phyloP scores from a whole-genome alignment of 1,139 yeast species.

The Hyphopichia khmerensis region DNA sequence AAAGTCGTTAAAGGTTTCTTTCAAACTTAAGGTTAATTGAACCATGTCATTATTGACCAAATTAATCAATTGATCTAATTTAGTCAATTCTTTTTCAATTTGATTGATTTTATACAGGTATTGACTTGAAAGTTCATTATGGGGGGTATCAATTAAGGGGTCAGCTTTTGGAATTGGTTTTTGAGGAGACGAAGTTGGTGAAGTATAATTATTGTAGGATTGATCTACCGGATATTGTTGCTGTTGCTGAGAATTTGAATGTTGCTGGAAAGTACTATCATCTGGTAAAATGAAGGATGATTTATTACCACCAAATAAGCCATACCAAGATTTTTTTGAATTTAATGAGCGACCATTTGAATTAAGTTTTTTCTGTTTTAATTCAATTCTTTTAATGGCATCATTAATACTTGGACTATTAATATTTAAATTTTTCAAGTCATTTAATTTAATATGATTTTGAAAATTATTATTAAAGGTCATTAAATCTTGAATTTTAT shows the following conservation, averaged over 20 bases:
- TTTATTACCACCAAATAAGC: conserved; percentile 44
- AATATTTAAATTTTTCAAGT: conserved; percentile 29
- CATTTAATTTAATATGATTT: conserved; percentile 18
- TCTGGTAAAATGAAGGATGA: conserved; percentile 9
- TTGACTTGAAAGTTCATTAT: conserved; percentile 11
- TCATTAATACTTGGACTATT: conserved; percentile 43
- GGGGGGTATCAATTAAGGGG: background rate
- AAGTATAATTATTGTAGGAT: background rate
- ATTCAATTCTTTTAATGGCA: conserved; percentile 34
- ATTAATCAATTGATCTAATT: conserved; percentile 42
- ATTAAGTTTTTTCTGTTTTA: conserved; percentile 17
- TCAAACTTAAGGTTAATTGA: conserved; percentile 32
- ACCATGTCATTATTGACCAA: conserved; percentile 38
- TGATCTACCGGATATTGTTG: background rate
- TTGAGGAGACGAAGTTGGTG: conserved; percentile 5
- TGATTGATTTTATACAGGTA: conserved; percentile 29
- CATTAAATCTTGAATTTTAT: conserved; percentile 38
- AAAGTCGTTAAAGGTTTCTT: conserved; percentile 31
- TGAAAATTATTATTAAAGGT: conserved; percentile 20
- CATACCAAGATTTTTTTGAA: conserved; percentile 44
- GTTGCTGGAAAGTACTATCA: conserved; percentile 2
- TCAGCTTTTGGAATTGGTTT: background rate
- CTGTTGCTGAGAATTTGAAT: background rate
- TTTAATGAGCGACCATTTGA: conserved; percentile 9
- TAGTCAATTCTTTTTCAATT: conserved; percentile 41